Conservation (phyloP, 768 basidiomycete species). For the Termitomyces sp. region DNA sequence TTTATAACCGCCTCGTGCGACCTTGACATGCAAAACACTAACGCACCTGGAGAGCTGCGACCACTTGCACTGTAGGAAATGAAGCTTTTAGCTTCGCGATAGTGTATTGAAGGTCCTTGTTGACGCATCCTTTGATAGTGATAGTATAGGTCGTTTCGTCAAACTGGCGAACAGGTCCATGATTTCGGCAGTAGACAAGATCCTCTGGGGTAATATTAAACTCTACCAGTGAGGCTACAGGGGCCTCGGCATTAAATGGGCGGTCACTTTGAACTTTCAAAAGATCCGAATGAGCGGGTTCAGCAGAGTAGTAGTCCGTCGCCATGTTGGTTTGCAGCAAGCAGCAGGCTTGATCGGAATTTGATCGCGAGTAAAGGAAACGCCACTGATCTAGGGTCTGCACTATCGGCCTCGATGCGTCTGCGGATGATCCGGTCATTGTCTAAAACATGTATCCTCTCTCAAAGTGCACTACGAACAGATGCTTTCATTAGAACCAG, state of each 20-base stretch:
- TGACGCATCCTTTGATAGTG: conserved; percentile 29
- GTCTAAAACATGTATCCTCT: conserved; percentile 36
- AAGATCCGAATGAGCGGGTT: conserved; percentile 44
- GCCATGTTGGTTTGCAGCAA: conserved; percentile 27
- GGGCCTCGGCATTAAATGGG: conserved; percentile 72
- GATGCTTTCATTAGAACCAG: conserved; percentile 48
- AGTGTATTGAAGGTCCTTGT: conserved; percentile 28
- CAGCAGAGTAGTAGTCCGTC: conserved; percentile 45
- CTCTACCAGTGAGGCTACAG: conserved; percentile 47
- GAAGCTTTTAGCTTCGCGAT: conserved; percentile 32
- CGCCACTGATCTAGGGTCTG: background rate
- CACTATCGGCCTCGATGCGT: conserved; percentile 26
- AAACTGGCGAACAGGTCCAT: conserved; percentile 53
- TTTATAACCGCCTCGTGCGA: background rate
- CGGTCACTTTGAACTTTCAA: conserved; percentile 39
- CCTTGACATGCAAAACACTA: background rate
- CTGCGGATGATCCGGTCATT: conserved; percentile 34
- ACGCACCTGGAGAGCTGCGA: conserved; percentile 54
- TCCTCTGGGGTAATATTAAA: conserved; percentile 58
- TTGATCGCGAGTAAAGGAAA: background rate
- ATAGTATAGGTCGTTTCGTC: conserved; percentile 40
- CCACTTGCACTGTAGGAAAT: conserved; percentile 37
- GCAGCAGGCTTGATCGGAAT: conserved; percentile 11
- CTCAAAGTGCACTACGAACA: conserved; percentile 48
- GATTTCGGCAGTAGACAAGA: conserved; percentile 69